A percentile compares a stretch with the other conserved stretches of the same genome.
Conservation (phyloP, 2,329 filamentous ascomycete genomes). For the Fusarium pininemorale region DNA sequence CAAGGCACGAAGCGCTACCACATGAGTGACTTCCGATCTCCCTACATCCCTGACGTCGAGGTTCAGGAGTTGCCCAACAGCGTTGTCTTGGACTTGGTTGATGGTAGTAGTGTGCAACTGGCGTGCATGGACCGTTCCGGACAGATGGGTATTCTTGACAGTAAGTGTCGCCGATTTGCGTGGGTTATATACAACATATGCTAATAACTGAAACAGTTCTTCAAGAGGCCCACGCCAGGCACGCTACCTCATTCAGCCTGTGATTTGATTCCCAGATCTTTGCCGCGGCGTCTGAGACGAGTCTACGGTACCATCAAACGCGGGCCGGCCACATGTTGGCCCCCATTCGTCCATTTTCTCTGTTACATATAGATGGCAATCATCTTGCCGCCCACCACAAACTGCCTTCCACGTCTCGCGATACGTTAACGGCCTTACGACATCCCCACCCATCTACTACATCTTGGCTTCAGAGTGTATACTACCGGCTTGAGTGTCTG, state of each 20-base stretch:
- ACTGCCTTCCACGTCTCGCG: constrained; percentile 18
- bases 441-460: constrained; percentile 1
- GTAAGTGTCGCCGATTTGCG: constrained; percentile 52
- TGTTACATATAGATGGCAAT: constrained; percentile 26
- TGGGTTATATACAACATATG: background rate
- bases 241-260: constrained; percentile 46
- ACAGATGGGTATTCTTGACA: constrained; percentile 63
- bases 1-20: constrained; percentile 78
- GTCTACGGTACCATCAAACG: background rate
- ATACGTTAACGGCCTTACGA: constrained; percentile 33
- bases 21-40: constrained; percentile 81
- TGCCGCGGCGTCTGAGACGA: background rate
- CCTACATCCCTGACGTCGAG: constrained; percentile 88
- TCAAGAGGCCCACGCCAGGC: constrained; percentile 49
- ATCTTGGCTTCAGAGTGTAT: constrained; percentile 25
- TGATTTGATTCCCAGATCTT: constrained; percentile 21
- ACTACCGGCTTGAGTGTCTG: constrained; percentile 15
- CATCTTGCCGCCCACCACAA: background rate
- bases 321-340: background rate
- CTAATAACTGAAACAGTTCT: constrained; percentile 42
- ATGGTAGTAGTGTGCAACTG: constrained; percentile 69
- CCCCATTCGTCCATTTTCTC: constrained; percentile 2
- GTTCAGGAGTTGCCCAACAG: constrained; percentile 93
- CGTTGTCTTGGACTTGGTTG: constrained; percentile 68
- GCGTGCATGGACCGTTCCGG: constrained; percentile 70